A percentile compares a stretch with the other conserved stretches of the same genome.
These are phyloP conservation scores for Capsaspora owczarzaki DNA, from an alignment of 78 protist genomes.

Conservation along the genomic window DNA sequence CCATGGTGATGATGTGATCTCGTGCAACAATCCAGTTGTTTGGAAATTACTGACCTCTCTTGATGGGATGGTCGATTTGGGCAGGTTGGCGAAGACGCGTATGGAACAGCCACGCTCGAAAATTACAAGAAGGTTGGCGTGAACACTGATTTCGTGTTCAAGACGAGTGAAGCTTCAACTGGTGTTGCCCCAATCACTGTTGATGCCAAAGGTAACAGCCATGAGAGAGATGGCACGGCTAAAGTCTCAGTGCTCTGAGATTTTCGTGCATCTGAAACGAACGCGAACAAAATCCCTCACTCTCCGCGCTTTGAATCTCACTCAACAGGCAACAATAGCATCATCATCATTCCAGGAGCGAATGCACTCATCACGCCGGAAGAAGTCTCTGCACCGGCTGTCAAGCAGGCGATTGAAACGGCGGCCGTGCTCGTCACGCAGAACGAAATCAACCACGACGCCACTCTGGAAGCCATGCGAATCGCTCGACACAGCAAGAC, in stretches of 20 bases:
- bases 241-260: background rate
- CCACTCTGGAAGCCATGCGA: constrained; percentile 14
- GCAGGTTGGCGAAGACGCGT: constrained; percentile 29
- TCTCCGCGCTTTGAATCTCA: background rate
- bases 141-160: background rate
- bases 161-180: background rate
- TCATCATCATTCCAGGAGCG: constrained; percentile 26
- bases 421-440: constrained; percentile 11
- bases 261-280: background rate
- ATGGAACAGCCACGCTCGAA: background rate
- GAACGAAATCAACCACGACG: constrained; percentile 18
- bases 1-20: too few relatives aligned
- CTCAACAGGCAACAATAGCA: constrained; percentile 23
- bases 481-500: background rate
- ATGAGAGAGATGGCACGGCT: too few relatives aligned
- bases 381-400: background rate
- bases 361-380: background rate
- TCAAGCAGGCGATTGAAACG: background rate
- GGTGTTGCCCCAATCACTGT: constrained; percentile 42
- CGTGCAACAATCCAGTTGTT: too few relatives aligned
- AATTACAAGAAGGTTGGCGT: background rate
- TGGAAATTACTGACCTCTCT: too few relatives aligned
- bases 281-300: background rate
- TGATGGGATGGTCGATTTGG: too few relatives aligned
- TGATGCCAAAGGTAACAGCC: too few relatives aligned